Conservation (phyloP, 2,329 filamentous ascomycete genomes). For the Exophiala calicioides region DNA sequence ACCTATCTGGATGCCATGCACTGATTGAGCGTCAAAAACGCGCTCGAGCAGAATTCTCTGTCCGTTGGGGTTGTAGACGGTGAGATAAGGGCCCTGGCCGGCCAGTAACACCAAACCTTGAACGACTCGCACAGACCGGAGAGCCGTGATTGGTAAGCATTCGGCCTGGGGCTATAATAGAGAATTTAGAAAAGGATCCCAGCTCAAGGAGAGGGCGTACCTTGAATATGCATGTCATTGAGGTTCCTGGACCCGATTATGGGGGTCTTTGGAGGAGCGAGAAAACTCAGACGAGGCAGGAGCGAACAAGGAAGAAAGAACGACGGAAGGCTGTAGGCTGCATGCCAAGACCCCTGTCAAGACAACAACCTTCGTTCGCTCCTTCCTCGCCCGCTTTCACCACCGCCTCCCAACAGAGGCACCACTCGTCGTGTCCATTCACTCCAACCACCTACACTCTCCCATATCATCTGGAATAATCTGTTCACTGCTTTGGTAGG, state of each 20-base stretch:
- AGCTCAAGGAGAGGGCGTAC: background rate
- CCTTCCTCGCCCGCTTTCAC: background rate
- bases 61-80: constrained; percentile 38
- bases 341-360: too few relatives aligned
- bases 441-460: background rate
- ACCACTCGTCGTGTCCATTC: background rate
- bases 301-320: background rate
- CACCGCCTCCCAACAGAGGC: background rate
- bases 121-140: constrained; percentile 37
- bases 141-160: constrained; percentile 46
- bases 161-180: constrained; percentile 10
- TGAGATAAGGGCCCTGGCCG: constrained; percentile 42
- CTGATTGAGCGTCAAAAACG: constrained; percentile 25
- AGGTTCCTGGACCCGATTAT: background rate
- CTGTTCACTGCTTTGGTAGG: background rate
- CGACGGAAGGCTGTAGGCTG: too few relatives aligned
- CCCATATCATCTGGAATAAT: background rate
- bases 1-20: constrained; percentile 21
- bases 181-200: background rate
- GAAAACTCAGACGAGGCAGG: background rate
- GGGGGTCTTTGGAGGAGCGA: background rate
- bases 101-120: constrained; percentile 38
- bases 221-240: constrained; percentile 13
- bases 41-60: constrained; percentile 38
- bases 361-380: too few relatives aligned